Evolutionary conservation across 345 rosid genomes (phyloP), one percentile per base, ranked within the genome.

Genomic region (Linum lewisii): DNA sequence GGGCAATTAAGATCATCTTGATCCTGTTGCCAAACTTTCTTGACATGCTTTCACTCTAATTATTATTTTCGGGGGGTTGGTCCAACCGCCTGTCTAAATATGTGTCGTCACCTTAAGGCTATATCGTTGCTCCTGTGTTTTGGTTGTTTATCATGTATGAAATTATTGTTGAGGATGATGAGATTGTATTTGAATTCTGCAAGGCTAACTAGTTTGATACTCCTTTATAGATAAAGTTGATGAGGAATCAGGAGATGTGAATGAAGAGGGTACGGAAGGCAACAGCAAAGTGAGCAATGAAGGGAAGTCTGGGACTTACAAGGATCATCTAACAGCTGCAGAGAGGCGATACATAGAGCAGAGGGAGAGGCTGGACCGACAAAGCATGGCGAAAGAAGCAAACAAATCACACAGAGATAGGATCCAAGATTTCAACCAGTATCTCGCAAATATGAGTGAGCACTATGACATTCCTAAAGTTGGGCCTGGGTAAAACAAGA

Each of bases 381-480:
- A 76, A 45, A 80, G 74, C 50, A 75, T 86, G 78, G 84, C 87
- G 7, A 86, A 82, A 72, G 84, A 80, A 59, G 96, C 93, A 2
- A 74, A 79, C 66, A 88, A 84, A 67, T 86, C 95, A 23, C 95
- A 91, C 60, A 83, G 92, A 0, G 88, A 91, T 67, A 78, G 87
- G 73, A 88, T 91, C 72, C 88, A 84, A 63, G 90, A 83, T 55
- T 91, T 83, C 74, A 88, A 82, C 66, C 93, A 84, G 72, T 88
- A 84, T 67, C 82, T 92, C 22, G 96, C 93, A 7, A 92, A 84
- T 74, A 82, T 92, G 89, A 92, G 90, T 15, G 93, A 92, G 76
- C 95, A 86, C 64, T 84, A 88, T 18, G 90, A 86, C 75, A 86
- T 88, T 72, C 96, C 90, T 18, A 88, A 86, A 76, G 96, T 92